Percentiles rank a stretch among this genome's conserved stretches.
phyloP scores from a whole-genome alignment of 768 basidiomycete genomes.

The Mycena haematopus region DNA sequence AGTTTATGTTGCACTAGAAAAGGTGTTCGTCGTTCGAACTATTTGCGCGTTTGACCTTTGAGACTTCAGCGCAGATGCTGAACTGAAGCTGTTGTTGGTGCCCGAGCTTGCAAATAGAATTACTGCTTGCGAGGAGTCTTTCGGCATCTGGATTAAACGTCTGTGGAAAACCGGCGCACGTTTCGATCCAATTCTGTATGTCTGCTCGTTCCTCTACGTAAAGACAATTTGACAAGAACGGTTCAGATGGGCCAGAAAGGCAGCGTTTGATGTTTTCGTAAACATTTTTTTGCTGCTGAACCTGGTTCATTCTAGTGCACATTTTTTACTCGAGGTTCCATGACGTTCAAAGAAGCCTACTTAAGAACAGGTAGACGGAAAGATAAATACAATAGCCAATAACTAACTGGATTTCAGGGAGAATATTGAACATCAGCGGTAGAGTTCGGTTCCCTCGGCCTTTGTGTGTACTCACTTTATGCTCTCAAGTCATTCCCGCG shows the following conservation, averaged over 20 bases:
- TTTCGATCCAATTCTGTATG: slow-evolving; percentile 79
- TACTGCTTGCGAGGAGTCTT: slow-evolving; percentile 81
- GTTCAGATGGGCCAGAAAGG: slow-evolving; percentile 87
- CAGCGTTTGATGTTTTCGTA: slow-evolving; percentile 35
- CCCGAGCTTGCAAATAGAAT: slow-evolving; percentile 87
- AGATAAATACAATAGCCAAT: not conserved
- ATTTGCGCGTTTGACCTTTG: not conserved
- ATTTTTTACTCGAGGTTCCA: slow-evolving; percentile 91
- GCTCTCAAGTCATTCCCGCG: slow-evolving; percentile 71
- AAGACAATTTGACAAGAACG: slow-evolving; percentile 5
- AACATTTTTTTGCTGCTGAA: not conserved
- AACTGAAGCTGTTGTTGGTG: slow-evolving; percentile 76
- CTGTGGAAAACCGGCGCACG: slow-evolving; percentile 91
- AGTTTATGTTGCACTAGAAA: slow-evolving; percentile 42
- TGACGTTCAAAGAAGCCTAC: slow-evolving; percentile 97
- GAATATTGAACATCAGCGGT: slow-evolving; percentile 86
- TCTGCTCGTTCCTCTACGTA: slow-evolving; percentile 12
- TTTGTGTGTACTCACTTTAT: not conserved
- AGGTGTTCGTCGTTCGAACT: not conserved
- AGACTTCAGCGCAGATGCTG: slow-evolving; percentile 57
- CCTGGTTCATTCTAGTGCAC: slow-evolving; percentile 58
- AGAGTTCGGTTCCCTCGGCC: not conserved
- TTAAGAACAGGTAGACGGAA: slow-evolving; percentile 70
- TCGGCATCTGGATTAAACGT: slow-evolving; percentile 71
- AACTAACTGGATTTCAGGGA: slow-evolving; percentile 28